Percentiles rank a stretch among this genome's conserved stretches.
These are phyloP conservation scores for Amphirosellinia nigrospora DNA, from an alignment of 495 filamentous ascomycete genomes.

Conservation along the genomic window DNA sequence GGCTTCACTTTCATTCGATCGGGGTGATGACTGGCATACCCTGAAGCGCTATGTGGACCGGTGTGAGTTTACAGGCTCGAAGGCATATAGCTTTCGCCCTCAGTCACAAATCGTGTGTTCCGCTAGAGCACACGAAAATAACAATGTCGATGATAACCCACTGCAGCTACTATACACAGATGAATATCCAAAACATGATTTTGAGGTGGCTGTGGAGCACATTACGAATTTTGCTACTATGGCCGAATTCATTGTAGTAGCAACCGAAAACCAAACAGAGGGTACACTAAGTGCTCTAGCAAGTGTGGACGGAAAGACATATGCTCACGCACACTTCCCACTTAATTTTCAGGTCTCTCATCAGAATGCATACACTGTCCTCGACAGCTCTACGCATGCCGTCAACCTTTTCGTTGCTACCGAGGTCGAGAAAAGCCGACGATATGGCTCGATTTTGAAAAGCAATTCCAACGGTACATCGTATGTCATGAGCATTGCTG, in stretches of 20 bases:
- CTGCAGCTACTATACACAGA: conserved; percentile 73
- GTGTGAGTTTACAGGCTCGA: conserved; percentile 80
- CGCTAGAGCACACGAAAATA: conserved; percentile 69
- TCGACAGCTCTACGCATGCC: conserved; percentile 90
- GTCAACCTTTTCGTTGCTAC: conserved; percentile 91
- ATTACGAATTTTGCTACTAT: conserved; percentile 89
- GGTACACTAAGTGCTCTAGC: conserved; percentile 76
- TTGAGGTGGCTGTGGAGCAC: conserved; percentile 62
- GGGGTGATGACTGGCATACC: conserved; percentile 76
- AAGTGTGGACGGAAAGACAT: conserved; percentile 80
- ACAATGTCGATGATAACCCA: conserved; percentile 61
- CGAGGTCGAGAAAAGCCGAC: conserved; percentile 60
- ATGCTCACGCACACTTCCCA: conserved; percentile 86
- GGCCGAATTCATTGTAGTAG: conserved; percentile 94
- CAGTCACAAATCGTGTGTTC: conserved; percentile 82
- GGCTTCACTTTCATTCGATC: conserved; percentile 74
- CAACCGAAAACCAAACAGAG: conserved; percentile 67
- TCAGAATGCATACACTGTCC: conserved; percentile 85
- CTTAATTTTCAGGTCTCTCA: conserved; percentile 74
- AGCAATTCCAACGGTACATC: conserved; percentile 97
- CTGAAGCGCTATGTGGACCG: conserved; percentile 70
- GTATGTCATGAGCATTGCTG: conserved; percentile 79
- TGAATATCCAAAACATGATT: conserved; percentile 71
- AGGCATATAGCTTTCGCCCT: conserved; percentile 62
- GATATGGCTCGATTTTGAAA: conserved; percentile 90